These are phyloP conservation scores for Boletus rufocinnamomeus DNA, from an alignment of 768 basidiomycete species.

Conservation along the genomic window DNA sequence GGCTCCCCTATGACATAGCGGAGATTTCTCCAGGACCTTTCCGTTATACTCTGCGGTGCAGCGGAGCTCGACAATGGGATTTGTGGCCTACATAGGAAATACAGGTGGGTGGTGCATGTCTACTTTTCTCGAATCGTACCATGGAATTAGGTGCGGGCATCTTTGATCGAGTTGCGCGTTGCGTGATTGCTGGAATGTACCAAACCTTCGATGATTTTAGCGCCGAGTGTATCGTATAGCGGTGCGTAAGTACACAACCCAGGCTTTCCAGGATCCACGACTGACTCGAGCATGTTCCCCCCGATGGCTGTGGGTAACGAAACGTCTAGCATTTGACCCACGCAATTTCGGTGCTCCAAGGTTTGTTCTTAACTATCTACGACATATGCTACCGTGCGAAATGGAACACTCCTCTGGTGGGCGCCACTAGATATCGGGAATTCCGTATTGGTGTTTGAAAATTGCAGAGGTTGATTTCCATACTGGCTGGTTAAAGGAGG, in stretches of 20 bases:
- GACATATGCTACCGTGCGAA: slow-evolving; percentile 19
- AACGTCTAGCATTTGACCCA: slow-evolving; percentile 32
- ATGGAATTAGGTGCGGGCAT: slow-evolving; percentile 14
- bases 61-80: slow-evolving; percentile 17
- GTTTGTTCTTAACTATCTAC: slow-evolving; percentile 5
- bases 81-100: slow-evolving; percentile 20
- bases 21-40: slow-evolving; percentile 24
- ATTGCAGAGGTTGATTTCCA: slow-evolving; percentile 12
- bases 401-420: slow-evolving; percentile 21
- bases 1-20: slow-evolving; percentile 22
- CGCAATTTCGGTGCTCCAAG: slow-evolving; percentile 15
- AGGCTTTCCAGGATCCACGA: slow-evolving; percentile 20
- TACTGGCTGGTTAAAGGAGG: slow-evolving; percentile 5
- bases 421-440: slow-evolving; percentile 32
- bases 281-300: slow-evolving; percentile 1
- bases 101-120: slow-evolving; percentile 30
- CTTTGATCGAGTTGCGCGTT: slow-evolving; percentile 29
- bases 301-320: slow-evolving; percentile 17
- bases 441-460: slow-evolving; percentile 27
- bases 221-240: slow-evolving; percentile 21
- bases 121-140: slow-evolving; percentile 13
- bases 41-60: slow-evolving; percentile 27
- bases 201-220: slow-evolving; percentile 10
- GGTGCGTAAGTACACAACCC: slow-evolving; percentile 19
- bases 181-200: slow-evolving; percentile 26